Conservation (phyloP, 306 rosid genomes). For the Betula pendula region DNA sequence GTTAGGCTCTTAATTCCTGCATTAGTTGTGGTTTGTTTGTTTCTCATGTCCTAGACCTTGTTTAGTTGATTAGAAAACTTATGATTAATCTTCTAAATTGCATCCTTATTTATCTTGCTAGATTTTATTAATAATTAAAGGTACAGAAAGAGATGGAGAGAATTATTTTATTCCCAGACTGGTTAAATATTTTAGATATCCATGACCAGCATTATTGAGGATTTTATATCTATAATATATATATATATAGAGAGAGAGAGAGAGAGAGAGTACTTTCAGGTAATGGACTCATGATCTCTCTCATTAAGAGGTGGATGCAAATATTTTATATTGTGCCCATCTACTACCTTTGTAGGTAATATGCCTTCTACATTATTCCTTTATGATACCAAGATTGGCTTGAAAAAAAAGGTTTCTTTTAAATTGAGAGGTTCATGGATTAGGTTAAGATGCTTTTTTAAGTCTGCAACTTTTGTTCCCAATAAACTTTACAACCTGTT, state of each 20-base stretch:
- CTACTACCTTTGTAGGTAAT: constrained; percentile 53
- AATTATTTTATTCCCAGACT: constrained; percentile 18
- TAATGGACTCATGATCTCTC: constrained; percentile 35
- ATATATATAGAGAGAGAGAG: too few species aligned
- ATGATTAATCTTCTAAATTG: constrained; percentile 24
- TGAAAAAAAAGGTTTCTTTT: constrained; percentile 31
- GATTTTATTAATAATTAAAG: not conserved
- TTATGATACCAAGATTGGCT: constrained; percentile 53
- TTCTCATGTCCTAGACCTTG: not conserved
- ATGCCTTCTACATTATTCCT: constrained; percentile 68
- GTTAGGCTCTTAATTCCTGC: constrained; percentile 5
- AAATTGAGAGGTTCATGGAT: constrained; percentile 45
- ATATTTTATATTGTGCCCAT: constrained; percentile 41
- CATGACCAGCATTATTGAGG: constrained; percentile 44
- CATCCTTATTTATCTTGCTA: constrained; percentile 13
- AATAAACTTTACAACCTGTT: too few species aligned
- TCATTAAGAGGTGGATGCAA: constrained; percentile 37
- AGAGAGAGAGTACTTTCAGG: constrained; percentile 26
- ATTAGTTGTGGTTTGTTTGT: too few species aligned
- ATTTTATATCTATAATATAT: constrained; percentile 18
- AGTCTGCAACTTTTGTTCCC: constrained; percentile 39
- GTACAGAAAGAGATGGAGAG: not conserved
- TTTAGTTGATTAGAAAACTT: constrained; percentile 17
- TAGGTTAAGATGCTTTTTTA: constrained; percentile 48
- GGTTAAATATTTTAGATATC: constrained; percentile 16